phyloP scores from a whole-genome alignment of 2,329 filamentous ascomycete genomes.

The Ophiostoma sp. region DNA sequence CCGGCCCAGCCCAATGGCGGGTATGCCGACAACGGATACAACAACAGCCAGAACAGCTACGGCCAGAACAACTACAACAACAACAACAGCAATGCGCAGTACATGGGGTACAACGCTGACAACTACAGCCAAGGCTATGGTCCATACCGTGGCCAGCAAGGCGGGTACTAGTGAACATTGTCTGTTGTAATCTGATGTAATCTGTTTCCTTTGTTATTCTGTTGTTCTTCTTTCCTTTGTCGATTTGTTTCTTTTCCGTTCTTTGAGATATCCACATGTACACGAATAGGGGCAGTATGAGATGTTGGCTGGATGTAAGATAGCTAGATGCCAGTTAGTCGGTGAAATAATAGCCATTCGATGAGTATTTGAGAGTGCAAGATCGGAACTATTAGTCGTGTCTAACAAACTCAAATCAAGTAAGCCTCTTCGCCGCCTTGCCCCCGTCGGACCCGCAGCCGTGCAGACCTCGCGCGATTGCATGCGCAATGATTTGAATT shows the following conservation, averaged over 20 bases:
- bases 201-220: neutral
- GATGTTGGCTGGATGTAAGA: neutral
- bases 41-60: neutral
- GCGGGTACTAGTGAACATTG: neutral
- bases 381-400: neutral
- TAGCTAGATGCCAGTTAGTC: neutral
- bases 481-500: neutral
- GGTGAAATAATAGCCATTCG: neutral
- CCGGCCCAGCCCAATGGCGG: neutral
- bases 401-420: neutral
- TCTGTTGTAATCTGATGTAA: neutral
- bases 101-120: neutral
- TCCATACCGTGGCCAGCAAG: slow-evolving; percentile 5
- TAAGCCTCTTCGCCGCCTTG: neutral
- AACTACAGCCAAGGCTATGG: neutral
- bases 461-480: neutral
- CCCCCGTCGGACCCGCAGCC: neutral
- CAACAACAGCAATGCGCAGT: neutral
- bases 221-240: neutral
- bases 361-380: neutral
- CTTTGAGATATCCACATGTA: slow-evolving; percentile 13
- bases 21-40: neutral
- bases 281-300: neutral
- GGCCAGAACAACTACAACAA: neutral
- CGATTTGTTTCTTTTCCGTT: slow-evolving; percentile 6